Conservation (phyloP, 305 asterid genomes). For the Plantago coronopus region DNA sequence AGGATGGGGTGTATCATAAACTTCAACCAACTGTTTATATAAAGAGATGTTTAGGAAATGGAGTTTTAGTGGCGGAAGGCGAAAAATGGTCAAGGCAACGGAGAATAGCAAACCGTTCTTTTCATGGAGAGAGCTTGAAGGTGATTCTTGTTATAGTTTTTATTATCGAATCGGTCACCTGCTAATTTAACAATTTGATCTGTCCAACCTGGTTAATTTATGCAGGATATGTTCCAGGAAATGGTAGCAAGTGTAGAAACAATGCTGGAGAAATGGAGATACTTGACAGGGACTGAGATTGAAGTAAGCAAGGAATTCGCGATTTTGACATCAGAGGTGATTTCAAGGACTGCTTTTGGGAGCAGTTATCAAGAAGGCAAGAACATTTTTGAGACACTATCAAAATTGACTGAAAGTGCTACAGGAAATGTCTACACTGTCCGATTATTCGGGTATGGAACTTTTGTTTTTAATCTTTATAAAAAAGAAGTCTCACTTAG, state of each 20-base stretch:
- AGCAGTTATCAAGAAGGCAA: slow-evolving; percentile 46
- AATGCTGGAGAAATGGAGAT: slow-evolving; percentile 40
- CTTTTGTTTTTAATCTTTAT: not conserved
- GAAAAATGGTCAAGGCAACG: slow-evolving; percentile 50
- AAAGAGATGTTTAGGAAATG: slow-evolving; percentile 51
- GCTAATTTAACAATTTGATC: no score
- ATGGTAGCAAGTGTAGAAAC: slow-evolving; percentile 41
- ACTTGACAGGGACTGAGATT: slow-evolving; percentile 31
- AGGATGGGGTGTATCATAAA: slow-evolving; percentile 40
- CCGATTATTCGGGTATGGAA: slow-evolving; percentile 15
- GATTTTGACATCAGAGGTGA: slow-evolving; percentile 37
- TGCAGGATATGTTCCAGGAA: slow-evolving; percentile 54
- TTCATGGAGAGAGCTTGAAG: slow-evolving; percentile 57
- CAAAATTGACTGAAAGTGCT: slow-evolving; percentile 19
- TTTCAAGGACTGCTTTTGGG: slow-evolving; percentile 52
- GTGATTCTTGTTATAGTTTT: slow-evolving; percentile 21
- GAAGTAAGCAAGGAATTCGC: slow-evolving; percentile 32
- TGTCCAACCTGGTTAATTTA: not conserved
- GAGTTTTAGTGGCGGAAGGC: slow-evolving; percentile 42
- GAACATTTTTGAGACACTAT: slow-evolving; percentile 36
- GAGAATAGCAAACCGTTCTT: slow-evolving; percentile 61
- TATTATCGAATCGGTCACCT: not conserved
- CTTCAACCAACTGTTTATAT: slow-evolving; percentile 23
- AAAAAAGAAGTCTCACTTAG: not conserved
- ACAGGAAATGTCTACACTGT: slow-evolving; percentile 22